Conservation (phyloP, 192 early-diverging fungal genomes). For the Glomus cerebriforme region DNA sequence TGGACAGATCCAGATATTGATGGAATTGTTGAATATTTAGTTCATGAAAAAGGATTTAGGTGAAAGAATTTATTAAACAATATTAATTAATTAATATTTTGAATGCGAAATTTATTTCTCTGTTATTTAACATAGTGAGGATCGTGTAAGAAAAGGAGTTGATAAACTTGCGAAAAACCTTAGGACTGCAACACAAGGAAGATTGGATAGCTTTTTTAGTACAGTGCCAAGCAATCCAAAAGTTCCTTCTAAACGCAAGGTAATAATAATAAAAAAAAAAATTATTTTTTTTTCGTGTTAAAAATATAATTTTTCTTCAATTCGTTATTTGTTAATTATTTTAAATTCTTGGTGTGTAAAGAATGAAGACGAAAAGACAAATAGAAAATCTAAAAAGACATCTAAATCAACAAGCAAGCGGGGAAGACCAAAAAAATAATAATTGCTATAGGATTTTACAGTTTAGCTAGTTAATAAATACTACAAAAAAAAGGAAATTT, state of each 20-base stretch:
- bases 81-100: not conserved
- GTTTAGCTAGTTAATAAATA: not conserved
- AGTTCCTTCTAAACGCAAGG: constrained; percentile 44
- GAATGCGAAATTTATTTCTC: not conserved
- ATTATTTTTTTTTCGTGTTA: not conserved
- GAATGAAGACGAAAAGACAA: not conserved
- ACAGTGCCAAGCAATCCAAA: constrained; percentile 38
- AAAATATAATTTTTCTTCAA: not conserved
- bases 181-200: constrained; percentile 82
- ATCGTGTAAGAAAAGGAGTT: constrained; percentile 78
- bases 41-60: constrained; percentile 95
- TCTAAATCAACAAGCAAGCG: not conserved
- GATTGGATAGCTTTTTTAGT: constrained; percentile 92
- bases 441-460: not conserved
- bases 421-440: not conserved
- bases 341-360: not conserved
- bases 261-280: not conserved
- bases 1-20: constrained; percentile 81
- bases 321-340: not conserved
- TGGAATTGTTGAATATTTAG: constrained; percentile 84
- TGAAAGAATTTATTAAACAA: constrained; percentile 34
- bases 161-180: constrained; percentile 79
- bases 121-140: constrained; percentile 60
- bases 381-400: not conserved
- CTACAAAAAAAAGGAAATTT: not conserved